Evolutionary conservation across 768 basidiomycete genomes (phyloP), one percentile per base, ranked within the genome.

Genomic region (Boletus speciosus): DNA sequence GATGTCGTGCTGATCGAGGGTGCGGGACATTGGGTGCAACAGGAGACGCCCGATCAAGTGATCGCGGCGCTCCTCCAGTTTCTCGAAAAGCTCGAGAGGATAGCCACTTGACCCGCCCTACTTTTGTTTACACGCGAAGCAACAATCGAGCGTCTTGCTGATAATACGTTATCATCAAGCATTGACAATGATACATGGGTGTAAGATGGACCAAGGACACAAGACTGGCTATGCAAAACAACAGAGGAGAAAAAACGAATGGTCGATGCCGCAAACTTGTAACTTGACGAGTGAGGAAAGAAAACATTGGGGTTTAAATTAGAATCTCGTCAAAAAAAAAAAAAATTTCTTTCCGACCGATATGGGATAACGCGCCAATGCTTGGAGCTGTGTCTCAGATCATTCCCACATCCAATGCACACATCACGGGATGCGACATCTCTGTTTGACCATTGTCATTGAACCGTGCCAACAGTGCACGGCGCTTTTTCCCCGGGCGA

Each of bases 1-100:
- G 74, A 78, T 34, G 73, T 83, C 32, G 74, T 82, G n/a, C 55
- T 86, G 40, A 67, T 85, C 9, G 69, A 77, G 2, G 78, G 77
- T 4, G 82, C 82, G 0, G 85, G 84, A 0, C 85, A 85, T 66
- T 84, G 84, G 84, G 81, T 79, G 16, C 82, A 81, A 62, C 81
- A 85, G 61, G 84, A 84, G 61, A 57, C 72, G 29, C 76, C 79
- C 12, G 73, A 73, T 41, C 70, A 59, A 12, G 75, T 84, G 15
- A 64, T 80, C 7, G 43, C 67, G 19, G 66, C 71, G 47, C 51
- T 84, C 49, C 46, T 75, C 47, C 53, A 63, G 29, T 83, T 84
- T 59, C 61, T 80, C 55, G 63, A 49, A 2, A 69, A 62, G 52
- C 58, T 70, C 10, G 49, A 53, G 23, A 32, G 38, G 5, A 34